A percentile compares a stretch with the other conserved stretches of the same genome.
Conservation (phyloP, 192 early-diverging fungal species). For the Dimargaris cristalligena region DNA sequence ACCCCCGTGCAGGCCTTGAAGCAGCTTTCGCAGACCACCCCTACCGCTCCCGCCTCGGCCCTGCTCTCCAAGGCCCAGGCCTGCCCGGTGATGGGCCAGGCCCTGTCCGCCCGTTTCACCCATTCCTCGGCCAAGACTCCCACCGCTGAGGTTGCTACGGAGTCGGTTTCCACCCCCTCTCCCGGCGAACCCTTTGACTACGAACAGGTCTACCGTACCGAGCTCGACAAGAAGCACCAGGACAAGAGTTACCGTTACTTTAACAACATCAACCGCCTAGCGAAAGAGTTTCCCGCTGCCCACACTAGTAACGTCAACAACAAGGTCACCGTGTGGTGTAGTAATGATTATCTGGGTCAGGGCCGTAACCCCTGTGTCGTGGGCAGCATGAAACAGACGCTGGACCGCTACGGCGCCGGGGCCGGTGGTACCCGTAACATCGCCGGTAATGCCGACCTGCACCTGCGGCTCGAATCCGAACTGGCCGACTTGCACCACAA, state of each 20-base stretch:
- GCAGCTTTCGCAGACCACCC: constrained; percentile 2
- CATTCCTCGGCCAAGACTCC: background rate
- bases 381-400: constrained; percentile 79
- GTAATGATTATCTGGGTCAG: constrained; percentile 98
- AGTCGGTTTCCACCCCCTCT: constrained; percentile 7
- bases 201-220: constrained; percentile 63
- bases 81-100: constrained; percentile 9
- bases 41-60: constrained; percentile 14
- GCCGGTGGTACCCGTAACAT: constrained; percentile 99
- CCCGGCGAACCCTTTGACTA: constrained; percentile 62
- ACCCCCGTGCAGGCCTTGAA: constrained; percentile 6
- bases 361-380: constrained; percentile 71
- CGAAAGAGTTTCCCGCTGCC: constrained; percentile 77
- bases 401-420: constrained; percentile 94
- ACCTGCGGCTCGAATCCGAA: constrained; percentile 79
- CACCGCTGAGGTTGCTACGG: background rate
- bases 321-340: constrained; percentile 96
- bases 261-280: constrained; percentile 99
- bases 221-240: constrained; percentile 88
- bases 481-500: constrained; percentile 86
- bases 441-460: constrained; percentile 92
- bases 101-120: background rate
- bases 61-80: constrained; percentile 29
- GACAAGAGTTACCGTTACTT: constrained; percentile 99
- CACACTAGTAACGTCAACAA: constrained; percentile 75